Conservation (phyloP, 2,329 filamentous ascomycete genomes). For the Seiridium unicorne region DNA sequence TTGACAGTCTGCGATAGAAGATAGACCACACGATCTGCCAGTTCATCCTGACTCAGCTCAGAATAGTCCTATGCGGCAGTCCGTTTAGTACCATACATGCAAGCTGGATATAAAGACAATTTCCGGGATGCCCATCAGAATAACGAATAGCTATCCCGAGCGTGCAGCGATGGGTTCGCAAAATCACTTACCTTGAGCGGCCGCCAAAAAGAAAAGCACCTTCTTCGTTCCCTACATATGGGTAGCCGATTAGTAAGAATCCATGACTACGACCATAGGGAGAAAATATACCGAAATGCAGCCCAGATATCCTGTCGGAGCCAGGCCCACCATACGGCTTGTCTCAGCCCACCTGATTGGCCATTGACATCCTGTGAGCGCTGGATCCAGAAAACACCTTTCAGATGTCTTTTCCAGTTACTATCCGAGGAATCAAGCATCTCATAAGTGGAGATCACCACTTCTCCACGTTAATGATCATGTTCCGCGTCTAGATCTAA, state of each 20-base stretch:
- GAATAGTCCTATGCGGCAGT: constrained; percentile 37
- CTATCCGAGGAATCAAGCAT: constrained; percentile 59
- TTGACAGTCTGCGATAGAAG: constrained; percentile 56
- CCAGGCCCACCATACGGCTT: constrained; percentile 66
- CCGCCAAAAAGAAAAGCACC: constrained; percentile 48
- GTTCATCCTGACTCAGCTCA: constrained; percentile 49
- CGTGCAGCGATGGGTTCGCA: too few species aligned
- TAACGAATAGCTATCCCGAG: too few species aligned
- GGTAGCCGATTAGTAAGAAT: too few species aligned
- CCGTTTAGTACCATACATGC: not conserved
- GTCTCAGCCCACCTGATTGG: constrained; percentile 52
- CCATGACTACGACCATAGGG: not conserved
- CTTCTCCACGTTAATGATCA: not conserved
- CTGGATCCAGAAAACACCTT: constrained; percentile 66
- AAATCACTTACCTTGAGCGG: constrained; percentile 25
- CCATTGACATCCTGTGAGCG: constrained; percentile 61
- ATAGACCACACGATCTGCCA: constrained; percentile 52
- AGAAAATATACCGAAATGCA: constrained; percentile 33
- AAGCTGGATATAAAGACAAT: too few species aligned
- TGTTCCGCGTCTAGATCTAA: not conserved
- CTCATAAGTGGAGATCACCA: constrained; percentile 63
- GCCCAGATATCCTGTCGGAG: constrained; percentile 66
- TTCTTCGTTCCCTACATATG: not conserved
- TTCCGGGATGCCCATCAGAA: too few species aligned
- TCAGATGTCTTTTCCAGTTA: constrained; percentile 61